Conservation (phyloP, 352 stramenopile species). For the Phytophthora crassamura region DNA sequence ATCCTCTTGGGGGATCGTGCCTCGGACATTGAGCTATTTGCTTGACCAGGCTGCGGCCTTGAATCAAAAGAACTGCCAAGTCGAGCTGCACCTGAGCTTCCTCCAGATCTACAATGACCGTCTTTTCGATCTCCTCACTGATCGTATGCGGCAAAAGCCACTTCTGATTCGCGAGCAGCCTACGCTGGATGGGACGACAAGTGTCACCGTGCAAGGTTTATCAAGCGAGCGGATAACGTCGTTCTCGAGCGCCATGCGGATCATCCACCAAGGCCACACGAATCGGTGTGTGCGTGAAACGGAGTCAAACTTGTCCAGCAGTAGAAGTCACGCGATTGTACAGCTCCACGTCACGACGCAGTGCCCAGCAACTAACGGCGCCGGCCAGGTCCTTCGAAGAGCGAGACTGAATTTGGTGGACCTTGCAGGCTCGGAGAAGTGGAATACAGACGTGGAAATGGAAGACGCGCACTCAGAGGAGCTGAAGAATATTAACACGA, state of each 20-base stretch:
- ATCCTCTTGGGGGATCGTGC: conserved; percentile 77
- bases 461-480: conserved; percentile 76
- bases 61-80: conserved; percentile 20
- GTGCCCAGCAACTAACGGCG: conserved; percentile 29
- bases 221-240: conserved; percentile 54
- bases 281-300: conserved; percentile 86
- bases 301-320: conserved; percentile 88
- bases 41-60: conserved; percentile 37
- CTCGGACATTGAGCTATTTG: conserved; percentile 77
- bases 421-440: conserved; percentile 83
- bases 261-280: conserved; percentile 53
- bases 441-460: conserved; percentile 82
- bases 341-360: conserved; percentile 82
- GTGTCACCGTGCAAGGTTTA: conserved; percentile 66
- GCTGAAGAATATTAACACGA: conserved; percentile 93
- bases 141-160: conserved; percentile 70
- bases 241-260: conserved; percentile 56
- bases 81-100: conserved; percentile 85
- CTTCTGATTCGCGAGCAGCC: conserved; percentile 76
- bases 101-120: conserved; percentile 96
- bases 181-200: conserved; percentile 52
- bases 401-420: conserved; percentile 83
- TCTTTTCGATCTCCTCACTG: conserved; percentile 91
- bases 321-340: conserved; percentile 92
- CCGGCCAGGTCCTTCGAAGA: conserved; percentile 45